phyloP scores from a whole-genome alignment of 805 yeast genomes.

The Grigorovia transvaalensis region DNA sequence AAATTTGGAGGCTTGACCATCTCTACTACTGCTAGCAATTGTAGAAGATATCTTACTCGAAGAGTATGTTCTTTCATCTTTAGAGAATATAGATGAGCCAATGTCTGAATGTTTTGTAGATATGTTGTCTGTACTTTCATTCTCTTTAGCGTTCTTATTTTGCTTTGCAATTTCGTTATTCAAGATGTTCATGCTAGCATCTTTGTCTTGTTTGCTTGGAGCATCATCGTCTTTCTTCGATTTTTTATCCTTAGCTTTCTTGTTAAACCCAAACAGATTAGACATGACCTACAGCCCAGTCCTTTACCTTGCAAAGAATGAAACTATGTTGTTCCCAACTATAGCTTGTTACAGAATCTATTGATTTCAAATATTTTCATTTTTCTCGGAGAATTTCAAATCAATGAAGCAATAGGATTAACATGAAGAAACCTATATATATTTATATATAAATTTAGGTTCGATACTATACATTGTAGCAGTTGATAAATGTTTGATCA shows the following conservation, averaged over 20 bases:
- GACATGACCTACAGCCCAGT: background rate
- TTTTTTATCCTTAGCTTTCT: background rate
- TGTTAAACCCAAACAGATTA: background rate
- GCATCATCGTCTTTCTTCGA: background rate
- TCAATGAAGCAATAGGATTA: no score
- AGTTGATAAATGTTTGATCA: no score
- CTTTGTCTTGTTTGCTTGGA: background rate
- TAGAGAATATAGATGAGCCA: conserved; percentile 22
- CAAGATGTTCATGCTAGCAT: background rate
- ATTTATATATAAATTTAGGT: no score
- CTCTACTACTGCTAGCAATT: background rate
- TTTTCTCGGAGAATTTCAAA: no score
- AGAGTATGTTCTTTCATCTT: conserved; percentile 17
- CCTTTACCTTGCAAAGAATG: background rate
- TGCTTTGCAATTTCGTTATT: background rate
- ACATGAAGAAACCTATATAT: no score
- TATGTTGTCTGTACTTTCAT: background rate
- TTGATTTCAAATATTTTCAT: no score
- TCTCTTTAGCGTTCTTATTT: background rate
- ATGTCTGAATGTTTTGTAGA: conserved; percentile 3
- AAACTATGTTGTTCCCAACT: no score
- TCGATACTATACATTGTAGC: no score
- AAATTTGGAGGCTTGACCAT: background rate
- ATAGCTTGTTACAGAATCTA: no score
- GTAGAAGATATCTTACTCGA: conserved; percentile 9